phyloP scores from a whole-genome alignment of 805 yeast species.

The Zygosaccharomyces gambellarensis region DNA sequence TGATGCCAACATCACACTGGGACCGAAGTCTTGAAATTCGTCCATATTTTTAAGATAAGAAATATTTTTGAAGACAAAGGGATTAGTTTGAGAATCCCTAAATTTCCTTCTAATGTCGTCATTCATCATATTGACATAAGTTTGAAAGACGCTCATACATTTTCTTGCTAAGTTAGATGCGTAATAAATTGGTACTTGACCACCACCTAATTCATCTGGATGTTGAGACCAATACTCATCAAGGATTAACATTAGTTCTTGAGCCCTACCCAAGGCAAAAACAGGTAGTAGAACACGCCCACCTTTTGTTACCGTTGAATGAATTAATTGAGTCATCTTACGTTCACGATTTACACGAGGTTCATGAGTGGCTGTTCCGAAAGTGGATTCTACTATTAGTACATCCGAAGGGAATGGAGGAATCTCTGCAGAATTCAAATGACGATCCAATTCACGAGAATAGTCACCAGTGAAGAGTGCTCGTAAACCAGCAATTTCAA shows the following conservation, averaged over 20 bases:
- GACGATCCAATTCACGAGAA: constrained; percentile 93
- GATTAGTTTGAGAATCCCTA: constrained; percentile 76
- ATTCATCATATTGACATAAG: constrained; percentile 96
- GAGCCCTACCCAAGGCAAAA: constrained; percentile 95
- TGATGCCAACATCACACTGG: constrained; percentile 92
- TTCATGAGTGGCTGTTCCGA: constrained; percentile 96
- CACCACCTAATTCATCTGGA: constrained; percentile 61
- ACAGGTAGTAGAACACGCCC: constrained; percentile 92
- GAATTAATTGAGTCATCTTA: constrained; percentile 74
- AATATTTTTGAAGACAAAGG: constrained; percentile 84
- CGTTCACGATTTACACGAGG: constrained; percentile 82
- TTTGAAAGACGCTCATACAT: constrained; percentile 96
- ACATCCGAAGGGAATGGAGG: constrained; percentile 86
- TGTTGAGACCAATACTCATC: constrained; percentile 94
- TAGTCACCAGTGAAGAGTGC: constrained; percentile 93
- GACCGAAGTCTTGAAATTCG: constrained; percentile 85
- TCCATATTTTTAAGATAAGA: constrained; percentile 76
- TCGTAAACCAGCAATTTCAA: constrained; percentile 90
- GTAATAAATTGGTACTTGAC: constrained; percentile 72
- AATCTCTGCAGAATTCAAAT: constrained; percentile 89
- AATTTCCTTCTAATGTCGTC: constrained; percentile 74
- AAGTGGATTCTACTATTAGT: constrained; percentile 89
- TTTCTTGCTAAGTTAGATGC: constrained; percentile 92
- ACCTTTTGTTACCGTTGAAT: constrained; percentile 76
- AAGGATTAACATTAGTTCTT: constrained; percentile 79